Evolutionary conservation across 164 flowering plant species (phyloP).

Genomic region (Taxillus chinensis): DNA sequence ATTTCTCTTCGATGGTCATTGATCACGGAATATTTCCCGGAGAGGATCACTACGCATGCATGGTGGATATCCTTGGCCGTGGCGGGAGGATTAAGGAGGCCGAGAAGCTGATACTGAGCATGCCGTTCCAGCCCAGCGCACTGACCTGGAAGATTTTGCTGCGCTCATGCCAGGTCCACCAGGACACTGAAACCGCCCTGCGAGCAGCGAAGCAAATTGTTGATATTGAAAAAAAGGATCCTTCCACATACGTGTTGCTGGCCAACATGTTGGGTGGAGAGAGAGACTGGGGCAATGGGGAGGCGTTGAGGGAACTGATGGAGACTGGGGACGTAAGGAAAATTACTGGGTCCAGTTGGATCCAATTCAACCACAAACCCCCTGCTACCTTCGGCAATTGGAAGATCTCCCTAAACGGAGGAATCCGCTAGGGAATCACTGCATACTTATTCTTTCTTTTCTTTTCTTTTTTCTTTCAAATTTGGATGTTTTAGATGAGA

Average conservation of each 20-base stretch:
- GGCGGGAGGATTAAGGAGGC: constrained; percentile 57
- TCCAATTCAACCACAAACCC: constrained; percentile 6
- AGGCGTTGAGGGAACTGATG: constrained; percentile 42
- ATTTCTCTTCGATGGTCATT: constrained; percentile 42
- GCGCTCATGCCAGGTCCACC: constrained; percentile 51
- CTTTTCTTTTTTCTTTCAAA: too few relatives aligned
- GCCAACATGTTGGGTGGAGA: constrained; percentile 57
- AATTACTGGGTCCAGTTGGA: constrained; percentile 63
- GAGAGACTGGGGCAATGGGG: constrained; percentile 38
- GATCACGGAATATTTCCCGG: constrained; percentile 48
- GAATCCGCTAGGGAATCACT: too few relatives aligned
- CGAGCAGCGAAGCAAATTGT: constrained; percentile 53
- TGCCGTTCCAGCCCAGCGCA: constrained; percentile 53
- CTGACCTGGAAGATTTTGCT: constrained; percentile 73
- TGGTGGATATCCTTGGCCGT: constrained; percentile 65
- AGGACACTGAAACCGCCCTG: constrained; percentile 50
- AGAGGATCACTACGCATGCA: constrained; percentile 73
- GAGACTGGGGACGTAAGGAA: constrained; percentile 46
- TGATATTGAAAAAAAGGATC: constrained; percentile 32
- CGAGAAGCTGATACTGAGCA: constrained; percentile 37
- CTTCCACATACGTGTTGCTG: constrained; percentile 57
- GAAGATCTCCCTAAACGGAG: too few relatives aligned
- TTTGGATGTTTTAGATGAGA: too few relatives aligned
- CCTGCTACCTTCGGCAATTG: not conserved
- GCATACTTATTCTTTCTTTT: too few relatives aligned